Conservation (phyloP, 164 flowering plant species). For the Amborella trichopoda region DNA sequence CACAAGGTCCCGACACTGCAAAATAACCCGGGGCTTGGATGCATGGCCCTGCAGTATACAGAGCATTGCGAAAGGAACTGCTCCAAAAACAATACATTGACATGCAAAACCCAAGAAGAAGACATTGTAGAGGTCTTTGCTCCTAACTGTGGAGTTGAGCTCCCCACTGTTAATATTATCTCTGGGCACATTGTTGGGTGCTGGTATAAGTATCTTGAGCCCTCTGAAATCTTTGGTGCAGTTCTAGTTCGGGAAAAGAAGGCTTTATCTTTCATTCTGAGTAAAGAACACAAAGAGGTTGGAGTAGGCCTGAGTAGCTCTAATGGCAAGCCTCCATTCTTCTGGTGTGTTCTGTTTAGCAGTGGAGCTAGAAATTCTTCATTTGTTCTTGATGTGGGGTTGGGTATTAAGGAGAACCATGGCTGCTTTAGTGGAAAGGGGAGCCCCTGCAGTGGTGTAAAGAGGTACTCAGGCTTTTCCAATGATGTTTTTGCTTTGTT, state of each 20-base stretch:
- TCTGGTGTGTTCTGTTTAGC: slow-evolving; percentile 75
- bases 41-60: slow-evolving; percentile 76
- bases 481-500: too few species aligned
- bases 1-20: slow-evolving; percentile 36
- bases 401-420: slow-evolving; percentile 50
- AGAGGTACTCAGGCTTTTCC: too few species aligned
- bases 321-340: slow-evolving; percentile 41
- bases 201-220: slow-evolving; percentile 40
- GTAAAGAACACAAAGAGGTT: slow-evolving; percentile 44
- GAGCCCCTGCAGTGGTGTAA: slow-evolving; percentile 44
- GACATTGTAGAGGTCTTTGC: slow-evolving; percentile 78
- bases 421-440: slow-evolving; percentile 75
- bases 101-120: slow-evolving; percentile 50
- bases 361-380: slow-evolving; percentile 42
- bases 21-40: slow-evolving; percentile 67
- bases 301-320: slow-evolving; percentile 55
- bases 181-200: slow-evolving; percentile 61
- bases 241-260: slow-evolving; percentile 34
- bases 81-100: slow-evolving; percentile 32
- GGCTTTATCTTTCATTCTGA: slow-evolving; percentile 32
- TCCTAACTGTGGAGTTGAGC: slow-evolving; percentile 90
- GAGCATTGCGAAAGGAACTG: slow-evolving; percentile 59
- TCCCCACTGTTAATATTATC: slow-evolving; percentile 61
- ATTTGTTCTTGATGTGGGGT: slow-evolving; percentile 74
- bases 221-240: slow-evolving; percentile 42